Percentiles rank a stretch among this genome's conserved stretches.
These are phyloP conservation scores for Pterocarpus macrocarpus DNA, from an alignment of 306 rosid genomes.

Conservation along the genomic window DNA sequence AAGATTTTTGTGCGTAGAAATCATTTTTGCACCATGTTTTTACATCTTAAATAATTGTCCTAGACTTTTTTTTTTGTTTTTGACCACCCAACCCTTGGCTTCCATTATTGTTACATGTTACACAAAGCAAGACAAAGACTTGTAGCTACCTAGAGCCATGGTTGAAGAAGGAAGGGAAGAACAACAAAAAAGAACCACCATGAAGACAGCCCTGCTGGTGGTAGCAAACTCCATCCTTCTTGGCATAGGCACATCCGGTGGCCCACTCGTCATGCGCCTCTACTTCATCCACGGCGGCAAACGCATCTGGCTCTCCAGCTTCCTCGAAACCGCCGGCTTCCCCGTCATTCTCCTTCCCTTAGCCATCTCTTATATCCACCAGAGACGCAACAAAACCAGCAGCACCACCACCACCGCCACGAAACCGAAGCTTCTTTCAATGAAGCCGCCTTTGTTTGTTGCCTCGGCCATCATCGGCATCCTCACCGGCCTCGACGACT, in stretches of 20 bases:
- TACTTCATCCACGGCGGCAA: conserved; percentile 91
- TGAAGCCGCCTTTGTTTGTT: conserved; percentile 55
- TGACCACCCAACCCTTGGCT: too few relatives aligned
- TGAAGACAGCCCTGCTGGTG: conserved; percentile 58
- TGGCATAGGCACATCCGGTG: conserved; percentile 67
- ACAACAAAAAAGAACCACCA: not conserved
- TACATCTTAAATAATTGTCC: too few relatives aligned
- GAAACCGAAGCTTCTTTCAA: conserved; percentile 41
- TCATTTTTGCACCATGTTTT: too few relatives aligned
- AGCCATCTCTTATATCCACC: conserved; percentile 46
- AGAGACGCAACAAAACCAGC: conserved; percentile 34
- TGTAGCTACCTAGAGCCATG: not conserved
- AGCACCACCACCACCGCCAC: not conserved
- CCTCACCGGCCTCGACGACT: conserved; percentile 80
- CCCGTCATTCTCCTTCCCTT: conserved; percentile 74
- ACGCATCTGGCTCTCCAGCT: conserved; percentile 79
- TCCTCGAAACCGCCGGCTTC: conserved; percentile 73
- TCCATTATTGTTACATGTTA: too few relatives aligned
- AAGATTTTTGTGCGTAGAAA: too few relatives aligned
- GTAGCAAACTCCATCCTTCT: conserved; percentile 58
- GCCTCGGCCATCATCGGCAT: conserved; percentile 67
- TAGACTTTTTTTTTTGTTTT: too few relatives aligned
- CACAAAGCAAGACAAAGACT: not conserved
- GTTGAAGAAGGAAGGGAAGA: conserved; percentile 19
- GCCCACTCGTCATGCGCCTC: conserved; percentile 76